Evolutionary conservation across 2,329 filamentous ascomycete genomes (phyloP).

Genomic region (Diaporthe amygdali): DNA sequence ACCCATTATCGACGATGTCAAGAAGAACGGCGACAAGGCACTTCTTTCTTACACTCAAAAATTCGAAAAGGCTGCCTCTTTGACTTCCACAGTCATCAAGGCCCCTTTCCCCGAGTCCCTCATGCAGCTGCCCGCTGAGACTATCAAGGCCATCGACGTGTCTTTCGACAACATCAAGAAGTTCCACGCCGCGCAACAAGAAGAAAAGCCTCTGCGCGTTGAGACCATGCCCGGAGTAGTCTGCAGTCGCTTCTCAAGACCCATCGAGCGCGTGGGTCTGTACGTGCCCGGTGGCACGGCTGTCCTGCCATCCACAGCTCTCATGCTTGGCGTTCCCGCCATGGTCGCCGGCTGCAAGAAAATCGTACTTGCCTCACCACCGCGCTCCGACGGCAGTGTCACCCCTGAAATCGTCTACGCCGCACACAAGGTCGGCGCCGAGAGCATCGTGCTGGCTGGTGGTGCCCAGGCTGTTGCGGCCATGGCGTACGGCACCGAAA

Average conservation of each 20-base stretch:
- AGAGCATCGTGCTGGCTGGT: slow-evolving; percentile 93
- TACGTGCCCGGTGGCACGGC: slow-evolving; percentile 97
- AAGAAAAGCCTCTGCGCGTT: slow-evolving; percentile 80
- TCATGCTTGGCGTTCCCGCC: slow-evolving; percentile 97
- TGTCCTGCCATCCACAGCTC: slow-evolving; percentile 93
- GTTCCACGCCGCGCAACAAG: slow-evolving; percentile 92
- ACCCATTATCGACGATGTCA: slow-evolving; percentile 90
- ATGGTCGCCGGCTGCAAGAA: slow-evolving; percentile 97
- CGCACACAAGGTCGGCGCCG: slow-evolving; percentile 94
- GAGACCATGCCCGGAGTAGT: slow-evolving; percentile 98
- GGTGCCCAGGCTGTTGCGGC: slow-evolving; percentile 95
- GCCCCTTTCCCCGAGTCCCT: slow-evolving; percentile 86
- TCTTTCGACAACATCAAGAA: slow-evolving; percentile 94
- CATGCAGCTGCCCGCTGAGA: slow-evolving; percentile 86
- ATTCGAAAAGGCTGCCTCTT: slow-evolving; percentile 92
- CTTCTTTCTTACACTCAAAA: slow-evolving; percentile 95
- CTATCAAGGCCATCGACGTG: slow-evolving; percentile 88
- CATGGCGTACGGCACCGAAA: slow-evolving; percentile 96
- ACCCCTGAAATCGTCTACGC: slow-evolving; percentile 98
- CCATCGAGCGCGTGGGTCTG: slow-evolving; percentile 94
- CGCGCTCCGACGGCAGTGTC: slow-evolving; percentile 84
- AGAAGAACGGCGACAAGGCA: slow-evolving; percentile 82
- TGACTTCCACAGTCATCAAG: slow-evolving; percentile 86
- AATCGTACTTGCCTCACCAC: slow-evolving; percentile 92
- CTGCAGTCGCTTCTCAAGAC: slow-evolving; percentile 89